phyloP scores from a whole-genome alignment of 306 rosid species.

The Fragaria vesca region DNA sequence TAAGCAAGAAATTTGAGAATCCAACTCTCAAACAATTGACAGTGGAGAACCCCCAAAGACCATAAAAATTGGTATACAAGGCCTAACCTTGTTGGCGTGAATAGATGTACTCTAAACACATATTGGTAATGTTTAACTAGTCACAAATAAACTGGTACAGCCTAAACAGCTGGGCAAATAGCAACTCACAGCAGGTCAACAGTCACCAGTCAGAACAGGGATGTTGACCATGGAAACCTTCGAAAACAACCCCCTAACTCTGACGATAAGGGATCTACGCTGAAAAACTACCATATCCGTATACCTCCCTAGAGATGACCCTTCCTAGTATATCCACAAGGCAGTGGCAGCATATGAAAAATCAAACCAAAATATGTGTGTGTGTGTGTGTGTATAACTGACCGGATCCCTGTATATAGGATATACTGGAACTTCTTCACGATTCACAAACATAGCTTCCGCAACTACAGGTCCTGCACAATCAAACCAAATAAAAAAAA shows the following conservation, averaged over 20 bases:
- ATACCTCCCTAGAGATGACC: background rate
- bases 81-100: background rate
- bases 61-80: background rate
- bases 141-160: background rate
- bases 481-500: conserved; percentile 16
- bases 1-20: background rate
- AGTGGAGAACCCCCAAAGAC: background rate
- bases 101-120: background rate
- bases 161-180: background rate
- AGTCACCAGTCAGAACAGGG: background rate
- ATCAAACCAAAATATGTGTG: background rate
- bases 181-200: no score
- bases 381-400: conserved; percentile 23
- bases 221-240: background rate
- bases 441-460: conserved; percentile 90
- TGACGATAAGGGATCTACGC: background rate
- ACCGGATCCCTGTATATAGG: conserved; percentile 96
- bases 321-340: background rate
- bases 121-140: background rate
- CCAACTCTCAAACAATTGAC: background rate
- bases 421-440: conserved; percentile 92
- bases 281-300: background rate
- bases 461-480: conserved; percentile 93
- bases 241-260: background rate
- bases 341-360: background rate